Conservation (phyloP, 2,329 filamentous ascomycete species). For the Claviceps capensis region DNA sequence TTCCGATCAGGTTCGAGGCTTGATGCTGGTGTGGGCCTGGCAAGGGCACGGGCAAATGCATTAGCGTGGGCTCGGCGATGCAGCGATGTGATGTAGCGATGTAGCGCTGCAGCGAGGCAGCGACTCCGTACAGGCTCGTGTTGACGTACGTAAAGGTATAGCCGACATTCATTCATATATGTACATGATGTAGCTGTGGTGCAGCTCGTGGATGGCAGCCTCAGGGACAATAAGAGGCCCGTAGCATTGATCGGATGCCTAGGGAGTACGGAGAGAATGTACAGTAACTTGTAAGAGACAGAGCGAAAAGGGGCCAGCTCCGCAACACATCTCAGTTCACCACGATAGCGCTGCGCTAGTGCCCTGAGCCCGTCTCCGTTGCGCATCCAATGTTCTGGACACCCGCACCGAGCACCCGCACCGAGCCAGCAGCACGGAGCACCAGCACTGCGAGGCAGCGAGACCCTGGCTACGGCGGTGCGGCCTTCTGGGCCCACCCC, state of each 20-base stretch:
- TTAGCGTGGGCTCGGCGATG: neutral
- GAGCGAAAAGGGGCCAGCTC: neutral
- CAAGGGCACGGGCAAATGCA: neutral
- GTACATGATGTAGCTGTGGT: too few relatives aligned
- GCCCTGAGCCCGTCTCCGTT: neutral
- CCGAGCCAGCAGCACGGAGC: too few relatives aligned
- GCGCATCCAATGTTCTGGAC: neutral
- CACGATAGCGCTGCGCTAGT: constrained; percentile 1
- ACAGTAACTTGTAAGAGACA: too few relatives aligned
- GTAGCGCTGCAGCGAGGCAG: too few relatives aligned
- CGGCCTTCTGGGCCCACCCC: neutral
- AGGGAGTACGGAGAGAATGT: too few relatives aligned
- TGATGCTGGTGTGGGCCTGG: neutral
- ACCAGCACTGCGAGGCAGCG: too few relatives aligned
- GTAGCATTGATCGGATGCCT: too few relatives aligned
- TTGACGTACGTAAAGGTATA: neutral
- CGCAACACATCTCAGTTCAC: neutral
- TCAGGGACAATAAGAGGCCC: too few relatives aligned
- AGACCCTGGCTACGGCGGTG: neutral
- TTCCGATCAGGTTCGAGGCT: constrained; percentile 1
- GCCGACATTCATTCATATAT: too few relatives aligned
- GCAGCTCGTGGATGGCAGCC: too few relatives aligned
- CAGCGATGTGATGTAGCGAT: neutral
- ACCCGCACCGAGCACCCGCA: too few relatives aligned
- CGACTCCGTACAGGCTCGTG: neutral